phyloP scores from a whole-genome alignment of 1,284 basidiomycete species.

The Leccinum fuscescens region DNA sequence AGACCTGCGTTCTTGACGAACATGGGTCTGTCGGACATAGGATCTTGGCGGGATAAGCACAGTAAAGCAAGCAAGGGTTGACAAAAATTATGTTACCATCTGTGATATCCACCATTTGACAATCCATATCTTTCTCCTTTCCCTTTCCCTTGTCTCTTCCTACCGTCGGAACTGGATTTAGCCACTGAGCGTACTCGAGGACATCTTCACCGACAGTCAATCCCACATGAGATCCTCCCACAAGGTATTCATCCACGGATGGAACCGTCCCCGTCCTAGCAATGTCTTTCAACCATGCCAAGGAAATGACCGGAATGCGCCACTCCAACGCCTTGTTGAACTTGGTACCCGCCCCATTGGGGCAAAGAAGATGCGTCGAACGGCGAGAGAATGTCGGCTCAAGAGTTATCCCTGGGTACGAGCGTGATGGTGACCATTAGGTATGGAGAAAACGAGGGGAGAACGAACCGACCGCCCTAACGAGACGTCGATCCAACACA shows the following conservation, averaged over 20 bases:
- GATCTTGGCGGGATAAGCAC: background rate
- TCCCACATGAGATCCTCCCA: conserved; percentile 11
- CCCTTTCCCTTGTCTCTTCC: conserved; percentile 28
- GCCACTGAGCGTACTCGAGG: background rate
- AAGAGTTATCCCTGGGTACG: conserved; percentile 49
- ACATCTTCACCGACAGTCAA: background rate
- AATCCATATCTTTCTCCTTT: conserved; percentile 28
- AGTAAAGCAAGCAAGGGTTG: background rate
- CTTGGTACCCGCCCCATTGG: conserved; percentile 63
- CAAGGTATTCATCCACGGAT: conserved; percentile 14
- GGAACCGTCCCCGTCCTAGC: conserved; percentile 48
- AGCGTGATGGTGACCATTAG: background rate
- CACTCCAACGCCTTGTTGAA: conserved; percentile 73
- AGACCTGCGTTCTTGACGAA: conserved; percentile 24
- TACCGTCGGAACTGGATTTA: background rate
- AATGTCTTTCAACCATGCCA: conserved; percentile 61
- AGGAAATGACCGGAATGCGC: conserved; percentile 59
- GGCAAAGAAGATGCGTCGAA: conserved; percentile 73
- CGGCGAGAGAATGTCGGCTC: conserved; percentile 57
- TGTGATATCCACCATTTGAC: conserved; percentile 37
- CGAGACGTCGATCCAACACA: conserved; percentile 59
- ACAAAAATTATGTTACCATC: conserved; percentile 24
- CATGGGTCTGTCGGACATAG: conserved; percentile 7
- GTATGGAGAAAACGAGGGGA: background rate
- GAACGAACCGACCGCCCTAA: conserved; percentile 59